These are phyloP conservation scores for Aaosphaeria pasadenensis DNA, from an alignment of 2,329 filamentous ascomycete species.

Conservation along the genomic window DNA sequence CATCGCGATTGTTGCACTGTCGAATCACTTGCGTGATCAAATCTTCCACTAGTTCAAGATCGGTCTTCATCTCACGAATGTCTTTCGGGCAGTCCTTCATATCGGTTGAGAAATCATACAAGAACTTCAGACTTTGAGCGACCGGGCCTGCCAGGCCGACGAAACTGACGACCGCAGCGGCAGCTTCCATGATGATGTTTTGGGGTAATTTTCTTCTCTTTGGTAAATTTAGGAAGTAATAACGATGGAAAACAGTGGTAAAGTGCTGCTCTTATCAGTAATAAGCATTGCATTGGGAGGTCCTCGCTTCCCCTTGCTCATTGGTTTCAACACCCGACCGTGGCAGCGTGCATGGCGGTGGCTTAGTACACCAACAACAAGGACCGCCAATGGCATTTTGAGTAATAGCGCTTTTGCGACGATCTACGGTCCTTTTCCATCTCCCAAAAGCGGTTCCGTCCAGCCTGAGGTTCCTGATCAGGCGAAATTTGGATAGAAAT, in stretches of 20 bases:
- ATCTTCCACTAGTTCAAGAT: conserved; percentile 8
- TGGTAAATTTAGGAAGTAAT: conserved; percentile 5
- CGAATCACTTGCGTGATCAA: conserved; percentile 9
- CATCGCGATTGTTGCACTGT: conserved; percentile 8
- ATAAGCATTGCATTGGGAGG: conserved; percentile 4
- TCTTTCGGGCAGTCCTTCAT: conserved; percentile 10
- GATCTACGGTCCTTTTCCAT: conserved; percentile 2
- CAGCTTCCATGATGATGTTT: conserved; percentile 8
- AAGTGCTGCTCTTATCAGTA: conserved; percentile 7
- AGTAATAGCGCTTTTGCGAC: conserved; percentile 1
- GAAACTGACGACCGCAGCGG: conserved; percentile 9
- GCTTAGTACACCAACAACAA: conserved; percentile 1
- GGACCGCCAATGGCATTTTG: conserved; percentile 3
- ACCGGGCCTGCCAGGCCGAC: conserved; percentile 8
- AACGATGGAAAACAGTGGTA: conserved; percentile 5
- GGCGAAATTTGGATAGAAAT: conserved; percentile 1
- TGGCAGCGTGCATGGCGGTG: conserved; percentile 1
- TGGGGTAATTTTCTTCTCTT: conserved; percentile 4
- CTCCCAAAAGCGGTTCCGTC: neutral
- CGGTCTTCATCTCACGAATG: conserved; percentile 8
- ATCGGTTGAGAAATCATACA: conserved; percentile 9
- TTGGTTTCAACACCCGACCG: conserved; percentile 3
- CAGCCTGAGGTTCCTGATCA: neutral
- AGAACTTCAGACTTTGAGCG: conserved; percentile 9
- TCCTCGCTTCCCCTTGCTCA: conserved; percentile 4